Conservation (phyloP, 2,329 filamentous ascomycete genomes). For the Penicillium verrucosum region DNA sequence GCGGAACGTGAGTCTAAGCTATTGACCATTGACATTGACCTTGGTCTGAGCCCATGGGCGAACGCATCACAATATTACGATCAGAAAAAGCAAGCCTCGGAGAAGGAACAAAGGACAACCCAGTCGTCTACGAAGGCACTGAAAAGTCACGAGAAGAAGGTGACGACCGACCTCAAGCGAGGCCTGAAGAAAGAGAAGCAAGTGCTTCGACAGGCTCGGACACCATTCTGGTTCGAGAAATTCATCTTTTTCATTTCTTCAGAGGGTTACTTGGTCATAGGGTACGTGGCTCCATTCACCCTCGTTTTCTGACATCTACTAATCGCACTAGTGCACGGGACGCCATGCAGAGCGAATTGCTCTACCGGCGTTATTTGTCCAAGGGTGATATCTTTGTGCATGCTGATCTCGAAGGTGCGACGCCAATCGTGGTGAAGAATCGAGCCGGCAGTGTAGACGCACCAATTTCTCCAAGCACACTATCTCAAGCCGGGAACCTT, state of each 20-base stretch:
- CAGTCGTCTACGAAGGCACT: constrained; percentile 78
- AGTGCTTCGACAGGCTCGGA: constrained; percentile 75
- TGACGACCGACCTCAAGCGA: constrained; percentile 79
- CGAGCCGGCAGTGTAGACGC: constrained; percentile 71
- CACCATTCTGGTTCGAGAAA: constrained; percentile 94
- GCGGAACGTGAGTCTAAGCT: constrained; percentile 36
- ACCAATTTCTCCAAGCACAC: constrained; percentile 84
- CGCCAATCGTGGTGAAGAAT: constrained; percentile 88
- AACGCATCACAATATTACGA: constrained; percentile 93
- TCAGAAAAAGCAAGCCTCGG: constrained; percentile 76
- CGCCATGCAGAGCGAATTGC: constrained; percentile 80
- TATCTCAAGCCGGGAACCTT: constrained; percentile 84
- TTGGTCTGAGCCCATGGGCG: constrained; percentile 76
- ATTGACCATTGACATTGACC: constrained; percentile 78
- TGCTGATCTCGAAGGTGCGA: constrained; percentile 80
- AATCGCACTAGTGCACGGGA: constrained; percentile 63
- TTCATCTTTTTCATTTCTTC: constrained; percentile 94
- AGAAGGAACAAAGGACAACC: constrained; percentile 82
- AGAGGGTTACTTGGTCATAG: constrained; percentile 89
- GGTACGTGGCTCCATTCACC: constrained; percentile 35
- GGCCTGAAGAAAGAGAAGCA: constrained; percentile 89
- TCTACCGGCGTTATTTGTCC: constrained; percentile 82
- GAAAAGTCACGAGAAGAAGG: constrained; percentile 87
- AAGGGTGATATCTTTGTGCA: constrained; percentile 92
- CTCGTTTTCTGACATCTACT: constrained; percentile 1